phyloP scores from a whole-genome alignment of 2,329 filamentous ascomycete species.

The Arthrobotrys conoides region DNA sequence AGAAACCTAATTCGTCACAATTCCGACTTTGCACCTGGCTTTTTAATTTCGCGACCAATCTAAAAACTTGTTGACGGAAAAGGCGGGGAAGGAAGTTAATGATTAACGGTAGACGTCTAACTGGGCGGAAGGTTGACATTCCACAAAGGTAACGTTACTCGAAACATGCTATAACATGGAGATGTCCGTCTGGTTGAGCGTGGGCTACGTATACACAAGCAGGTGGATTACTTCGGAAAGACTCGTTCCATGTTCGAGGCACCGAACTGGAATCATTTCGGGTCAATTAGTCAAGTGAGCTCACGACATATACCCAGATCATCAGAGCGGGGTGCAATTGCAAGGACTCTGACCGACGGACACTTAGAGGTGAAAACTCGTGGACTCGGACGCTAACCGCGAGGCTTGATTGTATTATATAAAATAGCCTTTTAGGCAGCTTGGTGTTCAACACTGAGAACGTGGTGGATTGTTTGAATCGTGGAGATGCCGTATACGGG shows the following conservation, averaged over 20 bases:
- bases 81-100: slow-evolving; percentile 59
- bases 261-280: slow-evolving; percentile 38
- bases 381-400: background rate
- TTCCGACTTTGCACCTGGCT: slow-evolving; percentile 57
- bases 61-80: slow-evolving; percentile 14
- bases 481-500: slow-evolving; percentile 6
- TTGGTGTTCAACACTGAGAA: slow-evolving; percentile 5
- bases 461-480: background rate
- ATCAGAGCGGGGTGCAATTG: background rate
- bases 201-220: slow-evolving; percentile 1
- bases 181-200: background rate
- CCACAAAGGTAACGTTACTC: slow-evolving; percentile 51
- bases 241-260: slow-evolving; percentile 2
- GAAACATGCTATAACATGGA: slow-evolving; percentile 13
- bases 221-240: slow-evolving; percentile 38
- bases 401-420: background rate
- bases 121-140: slow-evolving; percentile 11
- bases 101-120: slow-evolving; percentile 17
- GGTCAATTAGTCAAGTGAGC: slow-evolving; percentile 21
- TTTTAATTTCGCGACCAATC: slow-evolving; percentile 51
- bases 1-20: slow-evolving; percentile 55
- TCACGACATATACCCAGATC: background rate
- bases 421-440: slow-evolving; percentile 37
- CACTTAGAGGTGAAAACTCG: slow-evolving; percentile 20
- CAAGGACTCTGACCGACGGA: slow-evolving; percentile 33